Evolutionary conservation across 768 basidiomycete genomes (phyloP), one percentile per base, ranked within the genome.

Genomic region (Mycena belliarum): DNA sequence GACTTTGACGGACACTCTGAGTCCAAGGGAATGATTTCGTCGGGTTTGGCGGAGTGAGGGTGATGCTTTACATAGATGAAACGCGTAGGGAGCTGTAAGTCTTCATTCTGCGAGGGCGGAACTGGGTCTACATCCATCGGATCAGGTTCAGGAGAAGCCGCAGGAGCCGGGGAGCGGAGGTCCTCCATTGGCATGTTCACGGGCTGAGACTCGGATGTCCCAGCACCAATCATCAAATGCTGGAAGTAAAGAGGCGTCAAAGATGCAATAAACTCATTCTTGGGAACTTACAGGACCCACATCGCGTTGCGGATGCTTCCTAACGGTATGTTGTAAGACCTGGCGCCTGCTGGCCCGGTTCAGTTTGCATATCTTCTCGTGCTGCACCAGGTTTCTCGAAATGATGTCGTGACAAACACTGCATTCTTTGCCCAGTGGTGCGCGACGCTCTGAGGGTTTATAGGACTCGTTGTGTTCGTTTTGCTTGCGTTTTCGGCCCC

Each of bases 11-110:
- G 18, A 38, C 33, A 35, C 3, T 10, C 42, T 23, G 29, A 44
- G 5, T 15, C 52, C n/a, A 54, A 26, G 6, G 52, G 10, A 5
- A 55, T 55, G 18, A 55, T 55, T 41, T 41, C 40, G 10, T 41
- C 21, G 12, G 40, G 40, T 23, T 41, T 41, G 20, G 6, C 10
- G 9, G 54, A 32, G 29, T 55, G 54, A 29, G 46, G 38, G 25
- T 55, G 54, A 25, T 55, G 54, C 18, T 49, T 49, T 6, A 55
- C 47, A 11, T 33, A 55, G 8, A 55, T 55, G 14, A 55, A 49
- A 35, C 47, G 47, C 40, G 16, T 14, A 21, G 54, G 54, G 8
- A 55, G 54, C 12, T 42, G 40, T 37, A 54, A 37, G 10, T 46
- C 18, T 21, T 10, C 5, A 35, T 35, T 24, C 25, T 48, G 3